phyloP scores from a whole-genome alignment of 441 rosid genomes.

The Erodium moschatum region DNA sequence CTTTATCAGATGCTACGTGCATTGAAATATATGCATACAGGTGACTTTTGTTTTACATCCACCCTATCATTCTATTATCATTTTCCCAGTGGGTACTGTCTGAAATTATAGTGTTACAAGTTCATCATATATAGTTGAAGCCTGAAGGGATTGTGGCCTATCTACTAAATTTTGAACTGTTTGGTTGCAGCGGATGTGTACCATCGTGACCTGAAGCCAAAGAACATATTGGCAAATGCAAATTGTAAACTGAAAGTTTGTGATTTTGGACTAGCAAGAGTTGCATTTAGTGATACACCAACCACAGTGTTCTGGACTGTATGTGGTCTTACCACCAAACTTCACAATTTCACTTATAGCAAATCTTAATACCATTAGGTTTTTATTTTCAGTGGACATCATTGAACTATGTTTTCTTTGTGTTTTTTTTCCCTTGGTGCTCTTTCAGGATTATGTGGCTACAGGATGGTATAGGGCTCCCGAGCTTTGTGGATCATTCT shows the following conservation, averaged over 20 bases:
- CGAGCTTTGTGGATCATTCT: constrained; percentile 92
- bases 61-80: background rate
- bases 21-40: constrained; percentile 40
- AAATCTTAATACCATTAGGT: constrained; percentile 3
- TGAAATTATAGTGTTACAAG: no score
- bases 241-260: constrained; percentile 96
- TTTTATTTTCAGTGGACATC: background rate
- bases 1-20: constrained; percentile 96
- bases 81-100: no score
- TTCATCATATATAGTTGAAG: background rate
- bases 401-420: background rate
- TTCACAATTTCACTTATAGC: background rate
- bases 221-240: constrained; percentile 94
- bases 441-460: constrained; percentile 74
- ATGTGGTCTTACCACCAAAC: constrained; percentile 18
- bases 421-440: constrained; percentile 15
- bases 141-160: background rate
- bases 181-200: constrained; percentile 73
- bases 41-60: constrained; percentile 10
- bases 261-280: constrained; percentile 93
- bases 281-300: constrained; percentile 84
- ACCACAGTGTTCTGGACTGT: constrained; percentile 94
- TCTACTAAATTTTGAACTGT: constrained; percentile 22
- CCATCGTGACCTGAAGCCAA: constrained; percentile 98
- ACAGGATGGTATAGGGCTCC: constrained; percentile 96